These are phyloP conservation scores for Arachis stenosperma DNA, from an alignment of 306 rosid species.

Conservation along the genomic window DNA sequence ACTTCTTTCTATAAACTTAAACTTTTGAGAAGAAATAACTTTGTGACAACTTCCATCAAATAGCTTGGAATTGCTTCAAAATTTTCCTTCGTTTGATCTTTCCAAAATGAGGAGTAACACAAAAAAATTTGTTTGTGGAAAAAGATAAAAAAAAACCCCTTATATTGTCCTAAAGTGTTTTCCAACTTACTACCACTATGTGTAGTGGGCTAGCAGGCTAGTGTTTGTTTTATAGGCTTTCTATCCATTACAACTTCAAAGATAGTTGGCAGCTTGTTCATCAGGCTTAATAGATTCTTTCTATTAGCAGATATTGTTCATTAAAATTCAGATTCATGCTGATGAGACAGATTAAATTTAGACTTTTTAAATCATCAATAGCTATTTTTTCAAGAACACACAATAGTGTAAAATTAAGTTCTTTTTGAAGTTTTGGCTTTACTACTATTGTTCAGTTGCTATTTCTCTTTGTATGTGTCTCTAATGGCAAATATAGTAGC, in stretches of 20 bases:
- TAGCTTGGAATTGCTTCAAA: conserved; percentile 46
- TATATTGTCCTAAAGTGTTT: conserved; percentile 8
- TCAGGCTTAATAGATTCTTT: conserved; percentile 63
- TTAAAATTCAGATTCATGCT: no score
- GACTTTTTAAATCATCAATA: no score
- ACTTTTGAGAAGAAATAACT: no score
- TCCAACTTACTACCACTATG: not conserved
- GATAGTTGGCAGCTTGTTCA: conserved; percentile 64
- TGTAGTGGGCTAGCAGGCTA: conserved; percentile 42
- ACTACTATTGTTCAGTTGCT: no score
- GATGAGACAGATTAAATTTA: no score
- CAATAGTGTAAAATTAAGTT: no score
- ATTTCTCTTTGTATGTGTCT: no score
- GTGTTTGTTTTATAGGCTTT: conserved; percentile 47
- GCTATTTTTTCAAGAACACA: no score
- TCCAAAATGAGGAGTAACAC: conserved; percentile 37
- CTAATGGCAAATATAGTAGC: no score
- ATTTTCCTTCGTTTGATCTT: conserved; percentile 57
- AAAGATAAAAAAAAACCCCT: not conserved
- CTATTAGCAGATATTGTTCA: conserved; percentile 36
- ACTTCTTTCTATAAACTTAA: no score
- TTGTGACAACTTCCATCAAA: conserved; percentile 40
- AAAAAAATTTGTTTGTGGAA: not conserved
- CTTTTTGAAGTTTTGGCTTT: no score
- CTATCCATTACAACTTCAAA: conserved; percentile 65